Percentiles rank a stretch among this genome's conserved stretches.
Evolutionary conservation across 805 yeast genomes (phyloP).

Genomic region (Saccharomyces jurei): DNA sequence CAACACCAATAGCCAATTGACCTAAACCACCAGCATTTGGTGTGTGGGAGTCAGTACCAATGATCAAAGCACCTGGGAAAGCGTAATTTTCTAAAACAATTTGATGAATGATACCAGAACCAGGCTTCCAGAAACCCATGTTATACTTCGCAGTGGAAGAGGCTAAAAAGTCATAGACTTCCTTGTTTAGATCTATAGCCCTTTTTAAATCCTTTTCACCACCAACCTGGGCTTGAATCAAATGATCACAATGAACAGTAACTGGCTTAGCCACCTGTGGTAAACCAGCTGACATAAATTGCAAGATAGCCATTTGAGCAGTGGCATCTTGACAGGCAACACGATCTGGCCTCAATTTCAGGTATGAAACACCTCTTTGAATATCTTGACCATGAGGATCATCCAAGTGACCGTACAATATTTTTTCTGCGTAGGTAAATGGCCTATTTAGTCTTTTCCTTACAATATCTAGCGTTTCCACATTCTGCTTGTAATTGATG

Average conservation of each 20-base stretch:
- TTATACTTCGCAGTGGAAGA: slow-evolving; percentile 92
- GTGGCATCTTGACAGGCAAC: slow-evolving; percentile 99
- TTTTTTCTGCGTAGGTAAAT: slow-evolving; percentile 90
- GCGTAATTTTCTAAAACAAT: slow-evolving; percentile 94
- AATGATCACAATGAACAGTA: slow-evolving; percentile 95
- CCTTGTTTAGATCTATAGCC: slow-evolving; percentile 81
- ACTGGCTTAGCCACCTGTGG: slow-evolving; percentile 84
- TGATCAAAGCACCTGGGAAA: slow-evolving; percentile 93
- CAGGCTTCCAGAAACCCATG: slow-evolving; percentile 98
- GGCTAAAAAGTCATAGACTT: slow-evolving; percentile 90
- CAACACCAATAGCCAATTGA: slow-evolving; percentile 97
- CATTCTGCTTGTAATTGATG: slow-evolving; percentile 85
- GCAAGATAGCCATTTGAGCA: slow-evolving; percentile 97
- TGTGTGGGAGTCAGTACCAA: slow-evolving; percentile 97
- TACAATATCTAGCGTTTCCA: slow-evolving; percentile 82
- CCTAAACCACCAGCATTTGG: slow-evolving; percentile 99
- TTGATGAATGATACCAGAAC: slow-evolving; percentile 97
- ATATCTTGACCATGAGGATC: slow-evolving; percentile 83
- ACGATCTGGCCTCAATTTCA: slow-evolving; percentile 93
- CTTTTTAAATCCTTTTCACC: slow-evolving; percentile 74
- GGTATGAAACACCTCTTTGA: slow-evolving; percentile 80
- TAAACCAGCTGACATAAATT: slow-evolving; percentile 96
- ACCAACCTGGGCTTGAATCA: slow-evolving; percentile 93
- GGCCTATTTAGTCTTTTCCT: slow-evolving; percentile 78
- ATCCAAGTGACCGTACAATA: slow-evolving; percentile 89